These are phyloP conservation scores for Solanum habrochaites DNA, from an alignment of 257 asterid genomes.

Conservation along the genomic window DNA sequence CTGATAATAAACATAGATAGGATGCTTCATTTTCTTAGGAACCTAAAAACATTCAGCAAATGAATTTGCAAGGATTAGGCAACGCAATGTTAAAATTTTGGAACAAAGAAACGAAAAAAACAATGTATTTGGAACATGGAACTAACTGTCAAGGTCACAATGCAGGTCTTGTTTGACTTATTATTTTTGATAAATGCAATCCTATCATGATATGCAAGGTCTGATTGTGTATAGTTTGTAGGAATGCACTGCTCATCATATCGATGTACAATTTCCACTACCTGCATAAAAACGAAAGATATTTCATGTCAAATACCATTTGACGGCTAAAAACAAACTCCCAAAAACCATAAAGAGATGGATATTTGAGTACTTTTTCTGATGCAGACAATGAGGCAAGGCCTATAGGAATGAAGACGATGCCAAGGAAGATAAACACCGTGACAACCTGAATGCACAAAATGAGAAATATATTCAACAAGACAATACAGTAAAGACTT, in stretches of 20 bases:
- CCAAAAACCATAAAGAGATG: neutral
- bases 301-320: neutral
- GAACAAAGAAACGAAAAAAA: neutral
- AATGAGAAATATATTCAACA: neutral
- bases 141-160: constrained; percentile 37
- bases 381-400: constrained; percentile 69
- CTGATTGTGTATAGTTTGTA: constrained; percentile 1
- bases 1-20: constrained; percentile 70
- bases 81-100: neutral
- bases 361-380: constrained; percentile 23
- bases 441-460: constrained; percentile 46
- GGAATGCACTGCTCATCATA: constrained; percentile 59
- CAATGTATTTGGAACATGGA: neutral
- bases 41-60: constrained; percentile 24
- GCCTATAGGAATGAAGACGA: constrained; percentile 75
- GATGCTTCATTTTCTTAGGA: constrained; percentile 68
- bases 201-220: constrained; percentile 25
- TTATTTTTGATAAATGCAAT: constrained; percentile 32
- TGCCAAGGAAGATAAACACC: constrained; percentile 44
- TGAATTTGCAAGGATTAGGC: neutral
- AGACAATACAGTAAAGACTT: neutral
- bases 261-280: constrained; percentile 63
- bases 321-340: neutral
- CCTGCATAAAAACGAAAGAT: constrained; percentile 27
- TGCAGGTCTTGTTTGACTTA: constrained; percentile 38